phyloP scores from a whole-genome alignment of 2,329 filamentous ascomycete species.

The Bipolaris victoriae region DNA sequence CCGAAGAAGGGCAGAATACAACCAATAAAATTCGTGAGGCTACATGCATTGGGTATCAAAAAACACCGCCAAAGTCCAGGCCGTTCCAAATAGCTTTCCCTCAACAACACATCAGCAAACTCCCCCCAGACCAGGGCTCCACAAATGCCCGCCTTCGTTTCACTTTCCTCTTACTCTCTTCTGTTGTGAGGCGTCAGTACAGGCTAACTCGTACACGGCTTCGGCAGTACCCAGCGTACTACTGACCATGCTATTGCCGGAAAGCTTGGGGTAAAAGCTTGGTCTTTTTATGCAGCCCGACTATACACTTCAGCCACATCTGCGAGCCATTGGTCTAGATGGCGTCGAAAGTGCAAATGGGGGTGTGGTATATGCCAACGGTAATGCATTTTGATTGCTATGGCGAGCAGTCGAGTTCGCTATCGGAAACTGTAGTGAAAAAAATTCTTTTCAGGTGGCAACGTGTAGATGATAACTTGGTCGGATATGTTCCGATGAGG shows the following conservation, averaged over 20 bases:
- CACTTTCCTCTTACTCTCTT: background rate
- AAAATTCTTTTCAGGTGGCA: background rate
- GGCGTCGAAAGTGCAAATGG: conserved; percentile 3
- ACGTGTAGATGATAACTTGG: background rate
- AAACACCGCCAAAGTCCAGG: background rate
- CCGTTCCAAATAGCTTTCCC: background rate
- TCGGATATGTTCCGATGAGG: background rate
- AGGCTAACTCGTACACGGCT: background rate
- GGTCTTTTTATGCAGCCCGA: conserved; percentile 6
- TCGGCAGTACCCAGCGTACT: background rate
- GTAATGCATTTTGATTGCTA: background rate
- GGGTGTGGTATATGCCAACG: conserved; percentile 2
- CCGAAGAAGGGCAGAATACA: conserved; percentile 2
- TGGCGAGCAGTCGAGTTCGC: background rate
- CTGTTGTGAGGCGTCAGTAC: background rate
- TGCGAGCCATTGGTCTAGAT: conserved; percentile 10
- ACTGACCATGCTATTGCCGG: background rate
- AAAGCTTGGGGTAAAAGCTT: conserved; percentile 3
- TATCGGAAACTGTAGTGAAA: background rate
- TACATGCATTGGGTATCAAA: background rate
- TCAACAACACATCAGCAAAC: background rate
- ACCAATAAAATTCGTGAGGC: background rate
- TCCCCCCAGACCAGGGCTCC: background rate
- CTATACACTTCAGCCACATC: conserved; percentile 11
- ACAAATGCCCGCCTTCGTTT: background rate